These are phyloP conservation scores for Leersia perrieri DNA, from an alignment of 176 grass and related monocot species.

Conservation along the genomic window DNA sequence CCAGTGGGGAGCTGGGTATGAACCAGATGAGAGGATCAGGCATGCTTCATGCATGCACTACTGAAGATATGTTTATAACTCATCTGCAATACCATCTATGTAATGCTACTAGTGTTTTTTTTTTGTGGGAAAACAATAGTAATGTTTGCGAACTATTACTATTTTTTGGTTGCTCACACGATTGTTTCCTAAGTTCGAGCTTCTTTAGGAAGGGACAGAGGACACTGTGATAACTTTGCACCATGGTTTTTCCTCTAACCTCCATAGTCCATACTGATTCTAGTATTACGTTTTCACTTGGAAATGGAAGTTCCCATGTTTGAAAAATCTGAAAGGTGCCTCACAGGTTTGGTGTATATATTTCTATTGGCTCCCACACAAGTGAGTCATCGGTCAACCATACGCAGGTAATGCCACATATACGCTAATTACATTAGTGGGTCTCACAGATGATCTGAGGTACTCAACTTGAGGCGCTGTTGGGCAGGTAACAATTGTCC, in stretches of 20 bases:
- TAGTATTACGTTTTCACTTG: constrained; percentile 17
- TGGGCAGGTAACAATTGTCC: constrained; percentile 71
- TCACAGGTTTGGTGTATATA: constrained; percentile 25
- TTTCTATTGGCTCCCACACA: constrained; percentile 59
- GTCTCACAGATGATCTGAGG: constrained; percentile 44
- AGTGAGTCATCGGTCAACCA: constrained; percentile 35
- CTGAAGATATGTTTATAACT: constrained; percentile 8
- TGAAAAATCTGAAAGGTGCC: constrained; percentile 30
- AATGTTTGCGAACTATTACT: not conserved
- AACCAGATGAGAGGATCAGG: not conserved
- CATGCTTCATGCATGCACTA: not conserved
- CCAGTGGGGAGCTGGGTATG: not conserved
- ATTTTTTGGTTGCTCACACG: constrained; percentile 21
- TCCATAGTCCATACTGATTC: not conserved
- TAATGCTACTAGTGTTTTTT: constrained; percentile 15
- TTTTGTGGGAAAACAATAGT: not conserved
- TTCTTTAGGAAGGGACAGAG: not conserved
- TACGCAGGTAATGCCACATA: constrained; percentile 49
- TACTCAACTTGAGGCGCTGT: constrained; percentile 48
- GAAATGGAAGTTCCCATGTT: constrained; percentile 31
- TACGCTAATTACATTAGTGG: constrained; percentile 56
- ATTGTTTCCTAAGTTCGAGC: not conserved
- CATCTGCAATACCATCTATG: not conserved
- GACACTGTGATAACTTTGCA: not conserved
- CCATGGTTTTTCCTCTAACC: constrained; percentile 6